phyloP scores from a whole-genome alignment of 2,329 filamentous ascomycete species.

The Clarireedia paspali region DNA sequence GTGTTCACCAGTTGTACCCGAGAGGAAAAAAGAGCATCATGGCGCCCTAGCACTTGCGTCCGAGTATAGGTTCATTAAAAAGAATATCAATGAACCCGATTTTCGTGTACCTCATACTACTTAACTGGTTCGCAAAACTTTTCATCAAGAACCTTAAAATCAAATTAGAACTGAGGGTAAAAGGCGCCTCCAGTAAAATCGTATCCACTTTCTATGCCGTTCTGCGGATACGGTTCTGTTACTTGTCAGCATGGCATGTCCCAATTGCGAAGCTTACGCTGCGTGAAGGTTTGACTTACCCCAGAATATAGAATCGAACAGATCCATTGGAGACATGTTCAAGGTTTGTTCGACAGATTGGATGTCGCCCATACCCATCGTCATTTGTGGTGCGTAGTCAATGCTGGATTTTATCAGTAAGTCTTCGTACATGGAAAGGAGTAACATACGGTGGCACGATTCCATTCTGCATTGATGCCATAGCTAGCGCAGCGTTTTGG shows the following conservation, averaged over 20 bases:
- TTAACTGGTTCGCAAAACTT: not conserved
- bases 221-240: conserved; percentile 6
- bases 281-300: conserved; percentile 38
- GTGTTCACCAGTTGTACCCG: too few relatives aligned
- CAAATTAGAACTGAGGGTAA: not conserved
- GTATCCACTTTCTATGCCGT: conserved; percentile 5
- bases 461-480: conserved; percentile 58
- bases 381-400: conserved; percentile 32
- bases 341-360: conserved; percentile 45
- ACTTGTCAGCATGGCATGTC: not conserved
- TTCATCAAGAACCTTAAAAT: not conserved
- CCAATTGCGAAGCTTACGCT: not conserved
- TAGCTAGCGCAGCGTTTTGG: conserved; percentile 51
- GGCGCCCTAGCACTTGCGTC: too few relatives aligned
- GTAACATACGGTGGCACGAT: conserved; percentile 28
- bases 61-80: too few relatives aligned
- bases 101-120: not conserved
- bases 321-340: conserved; percentile 59
- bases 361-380: conserved; percentile 33
- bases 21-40: too few relatives aligned
- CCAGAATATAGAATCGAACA: conserved; percentile 63
- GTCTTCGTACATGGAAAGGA: not conserved
- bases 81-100: not conserved
- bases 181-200: conserved; percentile 3
- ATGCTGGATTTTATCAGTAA: conserved; percentile 22